These are phyloP conservation scores for Syncephalis fuscata DNA, from an alignment of 371 early-diverging fungal genomes.

Conservation along the genomic window DNA sequence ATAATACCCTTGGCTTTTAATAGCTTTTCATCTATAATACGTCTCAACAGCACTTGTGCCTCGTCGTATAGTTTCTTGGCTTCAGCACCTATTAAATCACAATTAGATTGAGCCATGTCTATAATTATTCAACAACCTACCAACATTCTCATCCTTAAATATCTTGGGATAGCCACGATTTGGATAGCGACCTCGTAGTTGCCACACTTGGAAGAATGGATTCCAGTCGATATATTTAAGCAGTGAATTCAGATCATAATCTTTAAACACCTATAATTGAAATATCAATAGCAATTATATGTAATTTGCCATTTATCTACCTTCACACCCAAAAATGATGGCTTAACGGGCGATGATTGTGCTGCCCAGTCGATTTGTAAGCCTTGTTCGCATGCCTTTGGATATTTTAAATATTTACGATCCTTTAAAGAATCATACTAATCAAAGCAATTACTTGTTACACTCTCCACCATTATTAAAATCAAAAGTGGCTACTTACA, in stretches of 20 bases:
- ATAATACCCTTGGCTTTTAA: slow-evolving; percentile 57
- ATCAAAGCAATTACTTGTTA: too few relatives aligned
- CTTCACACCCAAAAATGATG: slow-evolving; percentile 61
- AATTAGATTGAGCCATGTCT: too few relatives aligned
- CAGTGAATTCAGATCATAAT: slow-evolving; percentile 50
- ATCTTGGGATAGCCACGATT: slow-evolving; percentile 92
- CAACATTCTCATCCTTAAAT: slow-evolving; percentile 81
- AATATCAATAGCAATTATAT: too few relatives aligned
- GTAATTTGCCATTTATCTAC: too few relatives aligned
- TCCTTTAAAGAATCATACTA: slow-evolving; percentile 72
- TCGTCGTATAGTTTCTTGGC: slow-evolving; percentile 81
- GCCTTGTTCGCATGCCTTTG: slow-evolving; percentile 42
- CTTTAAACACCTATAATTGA: slow-evolving; percentile 26
- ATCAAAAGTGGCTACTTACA: background rate
- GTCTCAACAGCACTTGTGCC: slow-evolving; percentile 59
- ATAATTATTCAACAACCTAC: slow-evolving; percentile 2
- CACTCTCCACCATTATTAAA: too few relatives aligned
- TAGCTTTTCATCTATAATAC: slow-evolving; percentile 48
- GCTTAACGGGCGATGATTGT: slow-evolving; percentile 40
- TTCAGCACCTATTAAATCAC: slow-evolving; percentile 33
- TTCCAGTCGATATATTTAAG: slow-evolving; percentile 85
- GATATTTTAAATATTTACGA: slow-evolving; percentile 45
- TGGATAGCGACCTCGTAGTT: slow-evolving; percentile 84
- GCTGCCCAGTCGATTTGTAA: slow-evolving; percentile 46
- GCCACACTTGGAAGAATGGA: slow-evolving; percentile 91